A percentile compares a stretch with the other conserved stretches of the same genome.
Evolutionary conservation across 441 rosid genomes (phyloP).

Genomic region (Hura crepitans): DNA sequence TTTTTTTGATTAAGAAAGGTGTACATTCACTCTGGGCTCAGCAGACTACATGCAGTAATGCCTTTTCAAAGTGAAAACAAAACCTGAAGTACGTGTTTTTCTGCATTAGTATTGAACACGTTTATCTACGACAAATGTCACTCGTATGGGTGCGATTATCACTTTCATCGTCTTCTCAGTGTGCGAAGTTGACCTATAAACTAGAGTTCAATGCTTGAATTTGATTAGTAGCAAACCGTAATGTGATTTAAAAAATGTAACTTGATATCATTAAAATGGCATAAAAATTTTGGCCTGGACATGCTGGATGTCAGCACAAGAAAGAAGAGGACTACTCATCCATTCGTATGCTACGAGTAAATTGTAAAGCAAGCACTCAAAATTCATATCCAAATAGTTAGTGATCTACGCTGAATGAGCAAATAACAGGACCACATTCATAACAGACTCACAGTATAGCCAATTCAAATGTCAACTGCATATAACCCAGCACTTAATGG

Average conservation of each 20-base stretch:
- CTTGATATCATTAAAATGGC: too few relatives aligned
- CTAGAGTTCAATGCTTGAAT: background rate
- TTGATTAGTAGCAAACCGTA: background rate
- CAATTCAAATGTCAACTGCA: background rate
- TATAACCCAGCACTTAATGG: background rate
- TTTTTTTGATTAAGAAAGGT: too few relatives aligned
- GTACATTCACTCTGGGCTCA: background rate
- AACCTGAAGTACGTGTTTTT: background rate
- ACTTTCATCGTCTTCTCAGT: background rate
- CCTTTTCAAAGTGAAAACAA: background rate
- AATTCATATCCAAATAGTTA: background rate
- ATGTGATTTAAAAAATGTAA: background rate
- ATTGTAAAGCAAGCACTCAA: too few relatives aligned
- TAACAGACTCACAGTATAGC: background rate
- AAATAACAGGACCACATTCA: background rate
- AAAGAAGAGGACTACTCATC: too few relatives aligned
- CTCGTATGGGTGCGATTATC: background rate
- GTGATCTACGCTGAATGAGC: background rate
- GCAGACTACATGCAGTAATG: background rate
- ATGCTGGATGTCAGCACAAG: background rate
- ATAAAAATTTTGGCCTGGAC: too few relatives aligned
- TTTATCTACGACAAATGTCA: background rate
- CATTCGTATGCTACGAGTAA: too few relatives aligned
- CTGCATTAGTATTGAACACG: too few relatives aligned
- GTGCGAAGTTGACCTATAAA: too few relatives aligned